Evolutionary conservation across 176 grass and related monocot species (phyloP), one percentile per base, ranked within the genome.

Genomic region (Oryza nivara): DNA sequence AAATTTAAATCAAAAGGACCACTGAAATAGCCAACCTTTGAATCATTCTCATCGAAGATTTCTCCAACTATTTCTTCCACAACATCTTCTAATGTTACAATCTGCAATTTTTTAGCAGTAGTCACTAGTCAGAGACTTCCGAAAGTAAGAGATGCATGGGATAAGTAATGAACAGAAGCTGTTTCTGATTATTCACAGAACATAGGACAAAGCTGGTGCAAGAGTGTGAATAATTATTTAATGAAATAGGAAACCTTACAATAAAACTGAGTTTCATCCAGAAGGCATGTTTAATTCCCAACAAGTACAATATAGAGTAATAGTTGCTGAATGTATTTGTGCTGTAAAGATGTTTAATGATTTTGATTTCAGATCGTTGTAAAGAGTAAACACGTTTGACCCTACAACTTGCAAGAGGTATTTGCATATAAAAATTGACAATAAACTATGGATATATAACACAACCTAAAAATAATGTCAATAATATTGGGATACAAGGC

Each of bases 31-130:
- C 72, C 80, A 95, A 95, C 96, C 93, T 99, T 96, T 64, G 96
- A 99, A 78, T 99, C 96, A 92, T 99, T 99, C 81, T 99, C 96
- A 40, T 99, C 93, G 54, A 99, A 99, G 48, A 99, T 96, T 86
- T 99, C 96, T 12, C 96, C 96, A 65, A 99, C 96, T 83, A 99
- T 99, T 92, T 99, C 96, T 86, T 99, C 96, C 68, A 99, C 96
- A 34, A 92, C 93, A 80, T 99, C 96, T 94, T 99, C 96, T 73
- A 99, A 81, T 68, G 96, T 99, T 68, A 99, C 96, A 85, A 99
- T 99, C 92, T 98, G 89, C 70, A 77, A 36, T 78, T 44, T 63
- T 76, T 65, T 13, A 2, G 10, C 72, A 85, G 43, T 63, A 38
- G 56, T 88, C 28, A 86, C 69, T 63, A 38, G 56, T 88, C 28